These are phyloP conservation scores for Phytophthora melonis DNA, from an alignment of 352 stramenopile species.

Conservation along the genomic window DNA sequence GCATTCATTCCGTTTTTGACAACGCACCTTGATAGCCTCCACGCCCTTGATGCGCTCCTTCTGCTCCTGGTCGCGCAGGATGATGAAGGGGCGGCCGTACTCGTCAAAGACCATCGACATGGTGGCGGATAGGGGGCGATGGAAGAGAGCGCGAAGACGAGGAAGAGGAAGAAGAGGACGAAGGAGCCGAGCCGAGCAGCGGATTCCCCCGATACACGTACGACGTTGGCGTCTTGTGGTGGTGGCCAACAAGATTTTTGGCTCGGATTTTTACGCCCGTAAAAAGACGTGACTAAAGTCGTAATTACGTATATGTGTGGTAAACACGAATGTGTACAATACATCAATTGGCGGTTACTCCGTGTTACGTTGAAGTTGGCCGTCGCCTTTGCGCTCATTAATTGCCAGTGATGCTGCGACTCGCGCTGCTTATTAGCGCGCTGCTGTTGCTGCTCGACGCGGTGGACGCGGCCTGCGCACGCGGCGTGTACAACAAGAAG, in stretches of 20 bases:
- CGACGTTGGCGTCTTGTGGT: neutral
- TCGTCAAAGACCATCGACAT: constrained; percentile 98
- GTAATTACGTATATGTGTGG: neutral
- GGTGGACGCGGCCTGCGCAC: constrained; percentile 42
- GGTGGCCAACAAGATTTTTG: neutral
- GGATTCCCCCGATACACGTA: neutral
- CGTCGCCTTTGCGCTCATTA: neutral
- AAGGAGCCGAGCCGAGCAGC: neutral
- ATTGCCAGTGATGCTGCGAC: neutral
- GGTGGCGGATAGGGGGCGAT: constrained; percentile 16
- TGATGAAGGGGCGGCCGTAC: constrained; percentile 99
- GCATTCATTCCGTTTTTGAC: neutral
- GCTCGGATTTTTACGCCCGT: constrained; percentile 1
- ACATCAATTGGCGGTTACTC: neutral
- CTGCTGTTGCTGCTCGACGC: constrained; percentile 2
- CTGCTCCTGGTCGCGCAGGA: constrained; percentile 98
- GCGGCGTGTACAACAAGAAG: constrained; percentile 55
- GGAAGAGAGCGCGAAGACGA: neutral
- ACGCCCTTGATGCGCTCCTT: constrained; percentile 99
- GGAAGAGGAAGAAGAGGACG: neutral
- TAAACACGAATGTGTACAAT: neutral
- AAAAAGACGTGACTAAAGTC: neutral
- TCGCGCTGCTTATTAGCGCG: neutral
- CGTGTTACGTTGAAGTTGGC: neutral
- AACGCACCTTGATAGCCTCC: constrained; percentile 94